Conservation (phyloP, 2,329 filamentous ascomycete genomes). For the Fonsecaea monophora region DNA sequence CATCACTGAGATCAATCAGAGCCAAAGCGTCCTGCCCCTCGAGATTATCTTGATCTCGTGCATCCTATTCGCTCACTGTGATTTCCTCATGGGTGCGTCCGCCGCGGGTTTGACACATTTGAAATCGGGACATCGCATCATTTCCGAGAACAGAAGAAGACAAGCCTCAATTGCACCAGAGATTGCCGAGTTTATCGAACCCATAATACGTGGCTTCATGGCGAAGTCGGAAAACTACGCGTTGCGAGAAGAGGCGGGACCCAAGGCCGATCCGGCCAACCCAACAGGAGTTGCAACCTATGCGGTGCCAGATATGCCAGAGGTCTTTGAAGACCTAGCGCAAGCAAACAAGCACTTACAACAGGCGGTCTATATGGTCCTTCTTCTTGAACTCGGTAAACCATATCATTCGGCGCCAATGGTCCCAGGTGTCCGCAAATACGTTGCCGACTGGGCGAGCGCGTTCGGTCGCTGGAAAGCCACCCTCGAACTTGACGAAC, state of each 20-base stretch:
- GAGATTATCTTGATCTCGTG: constrained; percentile 32
- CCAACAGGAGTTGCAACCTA: constrained; percentile 19
- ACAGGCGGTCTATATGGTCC: constrained; percentile 30
- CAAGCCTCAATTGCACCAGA: constrained; percentile 22
- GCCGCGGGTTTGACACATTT: constrained; percentile 30
- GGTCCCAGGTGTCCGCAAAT: constrained; percentile 31
- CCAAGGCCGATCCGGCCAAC: neutral
- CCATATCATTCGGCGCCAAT: constrained; percentile 23
- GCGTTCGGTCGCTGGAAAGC: constrained; percentile 31
- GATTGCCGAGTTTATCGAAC: constrained; percentile 25
- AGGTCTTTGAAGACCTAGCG: constrained; percentile 27
- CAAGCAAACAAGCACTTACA: constrained; percentile 29
- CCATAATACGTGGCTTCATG: constrained; percentile 31
- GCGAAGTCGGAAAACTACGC: constrained; percentile 29
- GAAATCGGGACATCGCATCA: constrained; percentile 30
- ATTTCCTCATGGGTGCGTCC: constrained; percentile 32
- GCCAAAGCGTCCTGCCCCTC: constrained; percentile 25
- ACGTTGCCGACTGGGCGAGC: constrained; percentile 30
- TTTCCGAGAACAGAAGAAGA: constrained; percentile 26
- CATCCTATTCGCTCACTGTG: constrained; percentile 33
- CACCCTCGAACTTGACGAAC: constrained; percentile 24
- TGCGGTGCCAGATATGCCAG: constrained; percentile 28
- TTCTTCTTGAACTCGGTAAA: constrained; percentile 28
- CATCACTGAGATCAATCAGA: constrained; percentile 31
- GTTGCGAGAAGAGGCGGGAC: constrained; percentile 18